These are phyloP conservation scores for Phytophthora ramorum DNA, from an alignment of 352 stramenopile genomes.

Conservation along the genomic window DNA sequence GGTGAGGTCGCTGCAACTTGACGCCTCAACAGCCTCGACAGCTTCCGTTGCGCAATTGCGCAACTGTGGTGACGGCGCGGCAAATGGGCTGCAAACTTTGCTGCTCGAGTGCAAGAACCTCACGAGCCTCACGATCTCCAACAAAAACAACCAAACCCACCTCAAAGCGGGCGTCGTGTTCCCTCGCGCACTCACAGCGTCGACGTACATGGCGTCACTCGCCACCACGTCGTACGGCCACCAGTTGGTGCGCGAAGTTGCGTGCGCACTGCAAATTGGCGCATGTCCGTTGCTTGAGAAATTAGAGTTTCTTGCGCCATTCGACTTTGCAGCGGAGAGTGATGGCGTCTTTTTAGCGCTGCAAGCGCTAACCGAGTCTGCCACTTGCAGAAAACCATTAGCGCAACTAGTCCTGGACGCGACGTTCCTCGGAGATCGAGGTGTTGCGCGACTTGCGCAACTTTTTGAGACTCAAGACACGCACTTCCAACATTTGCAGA, in stretches of 20 bases:
- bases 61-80: conserved; percentile 20
- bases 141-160: conserved; percentile 45
- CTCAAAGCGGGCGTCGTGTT: conserved; percentile 50
- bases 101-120: conserved; percentile 54
- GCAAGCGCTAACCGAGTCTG: conserved; percentile 30
- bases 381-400: conserved; percentile 13
- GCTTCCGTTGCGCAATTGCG: conserved; percentile 6
- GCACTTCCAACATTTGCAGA: conserved; percentile 45
- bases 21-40: conserved; percentile 14
- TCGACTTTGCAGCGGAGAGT: conserved; percentile 69
- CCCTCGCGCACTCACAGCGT: conserved; percentile 33
- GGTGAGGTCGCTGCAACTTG: conserved; percentile 54
- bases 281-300: conserved; percentile 49
- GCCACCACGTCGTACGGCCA: conserved; percentile 42
- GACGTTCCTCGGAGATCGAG: conserved; percentile 62
- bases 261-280: conserved; percentile 38
- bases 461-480: conserved; percentile 32
- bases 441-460: conserved; percentile 43
- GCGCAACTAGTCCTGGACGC: conserved; percentile 58
- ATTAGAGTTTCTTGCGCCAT: conserved; percentile 57
- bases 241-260: conserved; percentile 49
- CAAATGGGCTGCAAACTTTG: conserved; percentile 27
- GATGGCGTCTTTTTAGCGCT: conserved; percentile 51
- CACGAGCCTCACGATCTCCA: conserved; percentile 55
- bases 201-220: conserved; percentile 27